Base-by-base conservation (phyloP, 2,329 filamentous ascomycete species). In the Drechmeria coniospora region DNA sequence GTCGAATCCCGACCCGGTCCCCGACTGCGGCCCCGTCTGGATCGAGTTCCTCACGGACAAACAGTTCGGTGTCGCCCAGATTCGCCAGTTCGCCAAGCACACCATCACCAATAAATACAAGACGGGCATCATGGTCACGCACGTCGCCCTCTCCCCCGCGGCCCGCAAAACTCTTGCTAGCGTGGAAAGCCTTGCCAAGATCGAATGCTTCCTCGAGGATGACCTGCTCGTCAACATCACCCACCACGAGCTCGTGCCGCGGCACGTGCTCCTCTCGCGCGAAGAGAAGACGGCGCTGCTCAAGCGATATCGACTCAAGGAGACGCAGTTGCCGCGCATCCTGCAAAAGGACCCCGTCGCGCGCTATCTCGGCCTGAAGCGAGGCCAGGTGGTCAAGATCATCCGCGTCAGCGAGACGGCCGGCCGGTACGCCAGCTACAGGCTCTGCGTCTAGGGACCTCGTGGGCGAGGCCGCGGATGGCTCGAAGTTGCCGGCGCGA, bases 221-320 rank as follows among this genome's bases (percentile, higher is more conserved):
- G 90, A 98, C 57, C 58, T 98, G 43, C 67, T 95, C 34, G 86
- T 98, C 56, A 98, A 98, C 59, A 95, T 98, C 54, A 95, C 87
- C 33, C 81, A 86, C 53, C 90, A 98, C 60, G 87, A 95, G 57
- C 69, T 98, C 31, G 90, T 98, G 17, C 90, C 90, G 24, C 84
- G 80, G 51, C 90, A 98, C 50, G 76, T 95, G 21, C 59, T 95
- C 34, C 71, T 98, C 31, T 92, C 82, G 45, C 69, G 74, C 25
- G 83, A 92, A 45, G 90, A 98, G 64, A 94, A 94, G 68, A 59
- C 61, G 25, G 78, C 79, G 21, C 60, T 98, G 45, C 65, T 98
- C 34, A 74, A 84, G 57, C 68, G 90, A 36, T 98, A 98, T 58
- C 74, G 90, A 26, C 59, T 98, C 53, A 95, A 94, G 72, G 90